These are phyloP conservation scores for Pulveroboletus ravenelii DNA, from an alignment of 768 basidiomycete genomes.

Conservation along the genomic window DNA sequence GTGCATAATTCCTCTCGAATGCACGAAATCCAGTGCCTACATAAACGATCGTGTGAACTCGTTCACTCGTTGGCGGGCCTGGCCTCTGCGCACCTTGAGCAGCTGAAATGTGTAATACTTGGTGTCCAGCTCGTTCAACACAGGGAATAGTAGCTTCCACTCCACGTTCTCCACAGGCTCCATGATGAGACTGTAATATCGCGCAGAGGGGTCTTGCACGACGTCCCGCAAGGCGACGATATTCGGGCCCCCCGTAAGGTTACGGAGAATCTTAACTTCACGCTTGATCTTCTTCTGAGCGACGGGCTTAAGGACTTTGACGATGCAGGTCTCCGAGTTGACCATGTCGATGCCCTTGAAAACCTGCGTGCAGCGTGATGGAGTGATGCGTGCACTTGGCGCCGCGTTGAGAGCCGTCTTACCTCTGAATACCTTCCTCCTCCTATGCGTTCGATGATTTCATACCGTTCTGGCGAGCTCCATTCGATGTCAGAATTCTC, in stretches of 20 bases:
- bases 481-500: slow-evolving; percentile 60
- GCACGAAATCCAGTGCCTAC: slow-evolving; percentile 62
- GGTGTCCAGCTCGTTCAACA: slow-evolving; percentile 60
- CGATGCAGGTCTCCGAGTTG: slow-evolving; percentile 50
- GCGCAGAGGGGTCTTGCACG: slow-evolving; percentile 58
- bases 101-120: slow-evolving; percentile 66
- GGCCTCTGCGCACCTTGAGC: slow-evolving; percentile 38
- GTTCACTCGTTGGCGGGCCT: not conserved
- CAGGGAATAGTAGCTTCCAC: slow-evolving; percentile 55
- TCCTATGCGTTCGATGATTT: slow-evolving; percentile 58
- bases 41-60: not conserved
- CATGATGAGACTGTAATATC: slow-evolving; percentile 62
- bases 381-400: not conserved
- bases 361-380: slow-evolving; percentile 32
- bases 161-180: slow-evolving; percentile 67
- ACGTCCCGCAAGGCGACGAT: slow-evolving; percentile 63
- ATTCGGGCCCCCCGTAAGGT: slow-evolving; percentile 68
- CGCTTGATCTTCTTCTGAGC: slow-evolving; percentile 64
- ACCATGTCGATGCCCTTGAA: slow-evolving; percentile 58
- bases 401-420: not conserved
- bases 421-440: slow-evolving; percentile 67
- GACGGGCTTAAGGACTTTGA: slow-evolving; percentile 74
- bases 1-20: slow-evolving; percentile 71
- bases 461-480: slow-evolving; percentile 64
- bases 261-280: slow-evolving; percentile 70